phyloP scores from a whole-genome alignment of 2,329 filamentous ascomycete genomes.

The Penicillium sp. region DNA sequence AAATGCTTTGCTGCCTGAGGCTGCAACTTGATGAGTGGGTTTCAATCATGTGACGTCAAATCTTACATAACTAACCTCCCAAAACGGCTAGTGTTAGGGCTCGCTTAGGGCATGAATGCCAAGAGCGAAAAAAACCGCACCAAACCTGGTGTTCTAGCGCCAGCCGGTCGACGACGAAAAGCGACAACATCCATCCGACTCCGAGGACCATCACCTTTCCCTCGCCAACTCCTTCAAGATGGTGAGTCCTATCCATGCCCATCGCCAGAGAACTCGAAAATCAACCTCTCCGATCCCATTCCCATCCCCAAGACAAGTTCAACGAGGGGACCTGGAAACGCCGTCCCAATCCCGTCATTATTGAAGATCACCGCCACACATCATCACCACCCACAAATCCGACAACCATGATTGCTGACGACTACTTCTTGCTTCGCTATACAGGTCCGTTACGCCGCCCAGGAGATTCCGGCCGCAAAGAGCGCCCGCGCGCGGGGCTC shows the following conservation, averaged over 20 bases:
- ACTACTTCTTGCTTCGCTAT: conserved; percentile 24
- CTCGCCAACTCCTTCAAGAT: conserved; percentile 50
- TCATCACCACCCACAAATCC: conserved; percentile 7
- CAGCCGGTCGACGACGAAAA: conserved; percentile 39
- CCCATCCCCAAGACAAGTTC: conserved; percentile 14
- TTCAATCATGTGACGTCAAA: conserved; percentile 8
- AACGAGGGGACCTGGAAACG: conserved; percentile 12
- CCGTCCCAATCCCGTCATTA: conserved; percentile 5
- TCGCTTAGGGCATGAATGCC: conserved; percentile 43
- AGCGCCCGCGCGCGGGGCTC: conserved; percentile 97
- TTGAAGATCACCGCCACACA: conserved; percentile 4
- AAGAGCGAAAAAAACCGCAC: conserved; percentile 46
- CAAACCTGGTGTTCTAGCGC: conserved; percentile 35
- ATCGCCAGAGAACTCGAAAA: conserved; percentile 11
- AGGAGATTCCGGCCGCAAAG: conserved; percentile 83
- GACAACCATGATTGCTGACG: conserved; percentile 32
- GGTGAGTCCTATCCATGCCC: conserved; percentile 40
- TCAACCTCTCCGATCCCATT: conserved; percentile 10
- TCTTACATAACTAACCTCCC: conserved; percentile 20
- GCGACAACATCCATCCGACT: conserved; percentile 44
- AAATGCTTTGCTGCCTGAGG: background rate
- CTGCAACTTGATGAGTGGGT: background rate
- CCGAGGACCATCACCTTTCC: conserved; percentile 44
- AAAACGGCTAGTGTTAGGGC: conserved; percentile 43
- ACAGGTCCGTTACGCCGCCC: conserved; percentile 95